phyloP scores from a whole-genome alignment of 805 yeast species.

The Huiozyma sinensis region DNA sequence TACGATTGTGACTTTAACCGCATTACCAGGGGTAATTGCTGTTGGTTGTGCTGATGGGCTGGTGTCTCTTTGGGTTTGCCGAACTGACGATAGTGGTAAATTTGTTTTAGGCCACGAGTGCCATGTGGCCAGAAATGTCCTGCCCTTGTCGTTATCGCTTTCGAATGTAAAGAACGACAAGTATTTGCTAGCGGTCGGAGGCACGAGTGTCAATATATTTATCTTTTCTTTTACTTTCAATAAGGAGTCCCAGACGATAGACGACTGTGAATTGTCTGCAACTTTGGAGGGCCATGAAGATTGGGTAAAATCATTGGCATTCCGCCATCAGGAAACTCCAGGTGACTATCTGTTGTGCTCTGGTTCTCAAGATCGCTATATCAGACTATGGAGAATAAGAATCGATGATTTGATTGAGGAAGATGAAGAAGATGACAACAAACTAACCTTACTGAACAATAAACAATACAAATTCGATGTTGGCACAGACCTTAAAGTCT shows the following conservation, averaged over 20 bases:
- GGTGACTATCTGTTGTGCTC: conserved; percentile 63
- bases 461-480: conserved; percentile 55
- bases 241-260: conserved; percentile 4
- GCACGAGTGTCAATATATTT: conserved; percentile 46
- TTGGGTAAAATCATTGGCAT: conserved; percentile 75
- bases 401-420: conserved; percentile 47
- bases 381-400: conserved; percentile 76
- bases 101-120: conserved; percentile 19
- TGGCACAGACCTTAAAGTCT: conserved; percentile 31
- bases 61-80: conserved; percentile 41
- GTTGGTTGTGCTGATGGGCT: conserved; percentile 60
- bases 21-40: conserved; percentile 33
- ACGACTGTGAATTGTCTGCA: conserved; percentile 34
- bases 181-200: conserved; percentile 58
- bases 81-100: conserved; percentile 8
- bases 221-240: conserved; percentile 38
- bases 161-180: conserved; percentile 20
- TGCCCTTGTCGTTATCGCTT: conserved; percentile 21
- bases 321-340: conserved; percentile 36
- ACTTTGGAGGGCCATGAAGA: conserved; percentile 85
- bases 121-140: conserved; percentile 15
- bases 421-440: conserved; percentile 35
- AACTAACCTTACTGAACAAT: conserved; percentile 50
- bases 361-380: conserved; percentile 88
- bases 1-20: conserved; percentile 48